Evolutionary conservation across 1,139 yeast species (phyloP), one percentile per base, ranked within the genome.

Genomic region (Scheffersomyces lignicola): DNA sequence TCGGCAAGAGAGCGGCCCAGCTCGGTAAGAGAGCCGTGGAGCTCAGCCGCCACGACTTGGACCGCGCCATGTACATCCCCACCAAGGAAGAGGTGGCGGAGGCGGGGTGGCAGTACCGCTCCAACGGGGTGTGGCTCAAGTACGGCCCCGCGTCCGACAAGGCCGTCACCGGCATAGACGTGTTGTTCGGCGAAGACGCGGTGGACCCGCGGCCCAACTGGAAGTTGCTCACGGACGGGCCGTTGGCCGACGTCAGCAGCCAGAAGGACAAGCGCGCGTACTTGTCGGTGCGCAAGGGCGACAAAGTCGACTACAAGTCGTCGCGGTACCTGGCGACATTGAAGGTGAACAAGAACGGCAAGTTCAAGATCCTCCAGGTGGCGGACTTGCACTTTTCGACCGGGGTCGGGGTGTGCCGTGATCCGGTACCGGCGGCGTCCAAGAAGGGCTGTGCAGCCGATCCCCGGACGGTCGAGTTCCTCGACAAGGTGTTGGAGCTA

Each of bases 331-430:
- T 39, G 29, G 44, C 52, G 2, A 34, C 58, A 51, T 48, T 67
- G 32, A 58, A 60, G 39, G 48, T 65, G 37, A 43, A 48, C 22
- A 37, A 44, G 3, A 56, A 73, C 20, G 79, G 73, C 2, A 76
- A 69, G 43, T 85, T 83, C 58, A 88, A 85, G 54, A 80, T 90
- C 29, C 59, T 87, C 10, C 97, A 90, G 55, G 74, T 89, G 3
- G 94, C 96, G 0, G 97, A 90, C 55, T 62, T 89, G 39, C 97
- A 90, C 56, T 79, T 84, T 50, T 75, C 88, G 7, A 84, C 92
- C 0, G 92, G 90, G 2, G 68, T 61, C 33, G 96, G 96, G 2
- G 56, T 58, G 32, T 89, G 97, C 50, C 63, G 80, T 35, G 92
- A 88, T 54, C 83, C 88, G 3, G 74, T 58, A 15, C 89, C 89